Base-by-base conservation (phyloP, 2,329 filamentous ascomycete genomes). In the Paraphoma chrysanthemicola region DNA sequence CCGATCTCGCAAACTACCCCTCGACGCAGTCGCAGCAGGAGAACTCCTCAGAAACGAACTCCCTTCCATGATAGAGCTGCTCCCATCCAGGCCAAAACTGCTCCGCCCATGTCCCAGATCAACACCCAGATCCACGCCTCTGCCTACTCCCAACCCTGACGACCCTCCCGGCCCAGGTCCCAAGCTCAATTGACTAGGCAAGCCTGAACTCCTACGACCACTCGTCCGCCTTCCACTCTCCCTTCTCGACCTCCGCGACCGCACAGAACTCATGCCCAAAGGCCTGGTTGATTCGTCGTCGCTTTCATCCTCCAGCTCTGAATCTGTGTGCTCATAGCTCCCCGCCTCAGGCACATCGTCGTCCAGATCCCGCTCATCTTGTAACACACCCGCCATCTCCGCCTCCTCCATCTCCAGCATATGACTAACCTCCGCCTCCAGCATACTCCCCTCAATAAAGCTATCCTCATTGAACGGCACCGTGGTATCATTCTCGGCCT, bases 321-420 rank as follows among this genome's bases (percentile, higher is more conserved):
- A 83, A 60, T 85, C 82, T 3, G 82, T 85, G 60, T 84, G 82
- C 64, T 85, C 79, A 61, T 84, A 85, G 60, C 78, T 81, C 18
- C 82, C 82, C 4, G 81, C 82, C 61, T 84, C 82, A 0, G 81
- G 82, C 18, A 84, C 75, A 56, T 81, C 81, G 51, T 83, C 81
- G 62, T 85, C 82, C 7, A 82, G 62, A 50, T 82, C 80, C 42
- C 80, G 75, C 57, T 81, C 79, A 50, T 83, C 81, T 54, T 79
- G 76, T n/a, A 80, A 70, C 4, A 78, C 75, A 44, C 80, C 80
- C 12, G 75, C 77, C 65, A 81, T 72, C 67, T 80, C 79, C 10
- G 79, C 79, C 59, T 82, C 81, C 60, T 82, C 79, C 64, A 79
- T 70, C 52, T 77, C 74, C 14, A 79, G 69, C 63, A 77, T 77